Conservation (phyloP, 2,329 filamentous ascomycete species). For the Drechslerella stenobrocha region DNA sequence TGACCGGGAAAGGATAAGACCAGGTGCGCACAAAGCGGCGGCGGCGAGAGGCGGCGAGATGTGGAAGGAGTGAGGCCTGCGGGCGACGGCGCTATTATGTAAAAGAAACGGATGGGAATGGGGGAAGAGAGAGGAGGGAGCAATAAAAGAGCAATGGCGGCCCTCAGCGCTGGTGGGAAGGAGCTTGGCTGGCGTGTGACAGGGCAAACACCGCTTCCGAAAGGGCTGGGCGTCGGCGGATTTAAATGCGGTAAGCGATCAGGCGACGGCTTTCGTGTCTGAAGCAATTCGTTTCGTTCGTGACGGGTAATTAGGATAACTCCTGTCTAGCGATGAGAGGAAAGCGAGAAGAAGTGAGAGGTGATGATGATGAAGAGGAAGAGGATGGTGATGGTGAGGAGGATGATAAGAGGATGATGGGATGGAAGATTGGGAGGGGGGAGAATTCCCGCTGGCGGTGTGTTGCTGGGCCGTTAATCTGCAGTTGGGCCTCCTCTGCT, state of each 20-base stretch:
- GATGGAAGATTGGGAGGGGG: not conserved
- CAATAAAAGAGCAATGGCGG: not conserved
- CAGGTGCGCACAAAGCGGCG: not conserved
- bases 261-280: not conserved
- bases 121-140: not conserved
- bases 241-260: not conserved
- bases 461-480: too few relatives aligned
- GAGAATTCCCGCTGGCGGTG: slow-evolving; percentile 15
- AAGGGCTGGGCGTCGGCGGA: slow-evolving; percentile 5
- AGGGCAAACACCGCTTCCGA: not conserved
- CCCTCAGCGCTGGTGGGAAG: not conserved
- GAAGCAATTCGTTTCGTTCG: not conserved
- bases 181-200: slow-evolving; percentile 9
- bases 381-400: not conserved
- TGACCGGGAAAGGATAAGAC: not conserved
- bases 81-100: slow-evolving; percentile 38
- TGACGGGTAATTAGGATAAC: slow-evolving; percentile 8
- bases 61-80: slow-evolving; percentile 6
- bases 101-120: slow-evolving; percentile 15
- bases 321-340: slow-evolving; percentile 17
- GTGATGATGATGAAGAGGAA: slow-evolving; percentile 5
- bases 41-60: slow-evolving; percentile 2
- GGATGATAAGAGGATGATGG: not conserved
- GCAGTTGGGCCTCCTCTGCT: too few relatives aligned
- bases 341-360: not conserved